Evolutionary conservation across 78 protist genomes (phyloP), one percentile per base, ranked within the genome.

Genomic region (Dictyostelium intermedium): DNA sequence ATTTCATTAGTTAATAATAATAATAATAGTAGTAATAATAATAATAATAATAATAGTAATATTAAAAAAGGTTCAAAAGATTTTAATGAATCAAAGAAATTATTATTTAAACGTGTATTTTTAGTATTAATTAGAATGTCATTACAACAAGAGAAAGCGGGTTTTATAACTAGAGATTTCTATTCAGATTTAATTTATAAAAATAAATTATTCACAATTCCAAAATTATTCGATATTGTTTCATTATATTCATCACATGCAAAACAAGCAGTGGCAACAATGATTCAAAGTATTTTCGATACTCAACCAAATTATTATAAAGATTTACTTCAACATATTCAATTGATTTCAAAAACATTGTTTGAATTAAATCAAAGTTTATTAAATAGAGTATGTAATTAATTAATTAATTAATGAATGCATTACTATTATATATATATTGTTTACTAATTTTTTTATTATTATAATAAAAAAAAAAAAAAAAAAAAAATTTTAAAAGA

Each of bases 201-300:
- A 14, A 25, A 69, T 10, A 23, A 43, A 13, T 18, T 89, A 45
- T 89, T 89, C 35, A 83, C 77, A 23, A 50, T 89, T 10, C 81
- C 94, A 37, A 89, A 89, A 8, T 35, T 89, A 27, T 50, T 89
- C n/a, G 94, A 89, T 50, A 79, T 89, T 1, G 45, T 79, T 32
- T 14, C 87, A 25, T 45, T 89, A 30, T 89, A 25, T 50, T 27
- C 66, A 1, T 14, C 74, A 8, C 69, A 39, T 23, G 37, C 72
- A 30, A 56, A 43, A 20, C 6, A 41, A 7, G 66, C 37, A 3
- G 35, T 89, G 11, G 23, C 20, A 6, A 30, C 11, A 10, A n/a
- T 89, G 45, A 37, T 89, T 25, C 47, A 78, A 20, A 60, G 82
- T 27, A 16, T 89, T 20, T 89, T 89, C 25, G 87, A 78, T 50